Evolutionary conservation across 2,329 filamentous ascomycete genomes (phyloP).

Genomic region (Alternaria alternata): DNA sequence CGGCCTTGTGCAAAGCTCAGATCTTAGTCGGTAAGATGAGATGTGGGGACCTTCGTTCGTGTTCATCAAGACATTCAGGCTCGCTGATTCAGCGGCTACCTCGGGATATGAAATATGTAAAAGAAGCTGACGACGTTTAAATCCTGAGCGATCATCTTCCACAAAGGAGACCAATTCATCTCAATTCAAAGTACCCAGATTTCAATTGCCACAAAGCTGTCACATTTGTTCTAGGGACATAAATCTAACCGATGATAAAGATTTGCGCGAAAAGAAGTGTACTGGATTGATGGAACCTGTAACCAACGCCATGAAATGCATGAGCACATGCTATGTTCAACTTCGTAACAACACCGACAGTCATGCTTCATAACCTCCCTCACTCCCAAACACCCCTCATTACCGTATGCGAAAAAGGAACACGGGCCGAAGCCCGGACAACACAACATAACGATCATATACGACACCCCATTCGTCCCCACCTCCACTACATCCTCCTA

Average conservation of each 20-base stretch:
- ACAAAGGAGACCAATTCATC: background rate
- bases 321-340: background rate
- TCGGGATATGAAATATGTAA: background rate
- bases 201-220: background rate
- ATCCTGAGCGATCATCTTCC: background rate
- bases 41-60: background rate
- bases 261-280: background rate
- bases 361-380: background rate
- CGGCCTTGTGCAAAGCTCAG: background rate
- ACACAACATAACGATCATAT: background rate
- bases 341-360: background rate
- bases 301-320: background rate
- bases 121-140: background rate
- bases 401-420: background rate
- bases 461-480: background rate
- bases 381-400: background rate
- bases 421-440: background rate
- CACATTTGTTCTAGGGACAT: background rate
- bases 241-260: background rate
- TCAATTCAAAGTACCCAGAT: background rate
- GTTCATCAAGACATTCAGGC: background rate
- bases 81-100: background rate
- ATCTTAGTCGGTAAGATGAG: slow-evolving; percentile 1
- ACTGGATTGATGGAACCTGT: background rate
- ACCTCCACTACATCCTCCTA: slow-evolving; percentile 9